phyloP scores from a whole-genome alignment of 345 rosid genomes.

The Adansonia digitata region DNA sequence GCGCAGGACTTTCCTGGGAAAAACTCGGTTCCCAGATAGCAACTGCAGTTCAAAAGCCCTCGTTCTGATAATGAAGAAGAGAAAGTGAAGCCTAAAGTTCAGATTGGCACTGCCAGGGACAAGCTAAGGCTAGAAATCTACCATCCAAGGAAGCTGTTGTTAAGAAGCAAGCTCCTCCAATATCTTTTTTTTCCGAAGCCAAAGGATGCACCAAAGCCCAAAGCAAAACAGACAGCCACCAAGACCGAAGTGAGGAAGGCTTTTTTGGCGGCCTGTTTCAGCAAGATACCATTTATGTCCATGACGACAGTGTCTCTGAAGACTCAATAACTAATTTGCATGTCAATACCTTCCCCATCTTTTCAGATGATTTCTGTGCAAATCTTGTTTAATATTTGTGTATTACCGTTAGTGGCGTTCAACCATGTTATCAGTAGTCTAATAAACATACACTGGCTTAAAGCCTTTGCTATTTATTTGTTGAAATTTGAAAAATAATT shows the following conservation, averaged over 20 bases:
- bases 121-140: slow-evolving; percentile 66
- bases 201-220: slow-evolving; percentile 8
- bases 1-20: slow-evolving; percentile 52
- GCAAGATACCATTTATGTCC: slow-evolving; percentile 85
- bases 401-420: too few relatives aligned
- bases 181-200: slow-evolving; percentile 18
- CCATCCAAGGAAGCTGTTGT: slow-evolving; percentile 52
- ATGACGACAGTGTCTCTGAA: too few relatives aligned
- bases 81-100: slow-evolving; percentile 46
- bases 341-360: too few relatives aligned
- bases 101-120: slow-evolving; percentile 81
- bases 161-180: slow-evolving; percentile 36
- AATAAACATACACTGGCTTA: too few relatives aligned
- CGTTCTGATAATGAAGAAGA: not conserved
- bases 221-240: not conserved
- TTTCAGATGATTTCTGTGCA: too few relatives aligned
- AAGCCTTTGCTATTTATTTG: too few relatives aligned
- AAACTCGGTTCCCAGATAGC: not conserved
- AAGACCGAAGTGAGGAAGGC: slow-evolving; percentile 66
- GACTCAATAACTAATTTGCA: too few relatives aligned
- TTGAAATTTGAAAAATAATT: too few relatives aligned
- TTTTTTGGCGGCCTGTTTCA: slow-evolving; percentile 79
- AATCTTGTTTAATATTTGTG: too few relatives aligned
- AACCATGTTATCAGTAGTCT: too few relatives aligned
- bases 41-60: slow-evolving; percentile 3